Base-by-base conservation (phyloP, 106 monocot species). In the Narthecium ossifragum region DNA sequence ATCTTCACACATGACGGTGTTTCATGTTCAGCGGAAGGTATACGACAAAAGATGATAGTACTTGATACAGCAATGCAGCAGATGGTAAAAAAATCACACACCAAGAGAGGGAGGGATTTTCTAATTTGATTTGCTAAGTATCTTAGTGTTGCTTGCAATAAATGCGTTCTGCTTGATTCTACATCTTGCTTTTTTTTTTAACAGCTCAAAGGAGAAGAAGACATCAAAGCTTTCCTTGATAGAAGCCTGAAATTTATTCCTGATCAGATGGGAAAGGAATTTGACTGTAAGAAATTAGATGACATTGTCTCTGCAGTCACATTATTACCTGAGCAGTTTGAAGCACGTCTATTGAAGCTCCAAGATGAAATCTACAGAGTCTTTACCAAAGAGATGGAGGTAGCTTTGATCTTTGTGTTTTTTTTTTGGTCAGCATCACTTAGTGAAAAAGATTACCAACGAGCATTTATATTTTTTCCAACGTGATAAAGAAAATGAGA, bases 121-220 rank as follows among this genome's bases (percentile, higher is more conserved):
- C n/a, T n/a, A n/a, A n/a, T n/a, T n/a, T n/a, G n/a, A n/a, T n/a
- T n/a, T n/a, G n/a, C n/a, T n/a, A n/a, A n/a, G n/a, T n/a, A n/a
- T n/a, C n/a, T n/a, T n/a, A n/a, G n/a, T n/a, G n/a, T n/a, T n/a
- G n/a, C n/a, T n/a, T n/a, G n/a, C n/a, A n/a, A n/a, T n/a, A n/a
- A n/a, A n/a, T n/a, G n/a, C n/a, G n/a, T n/a, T n/a, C n/a, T n/a
- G n/a, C n/a, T n/a, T n/a, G n/a, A n/a, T n/a, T n/a, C n/a, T n/a
- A n/a, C n/a, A n/a, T 17, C 12, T 2, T 49, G 22, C 17, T 40
- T 39, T 56, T 45, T 53, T 17, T 56, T 53, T 34, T 63, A 0
- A 71, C 72, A 99, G 98, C 64, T 85, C 56, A 99, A 85, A 73
- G 79, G 61, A 68, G 74, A 96, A 57, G 86, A 88, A 48, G 74